These are phyloP conservation scores for Diaporthe eres DNA, from an alignment of 2,329 filamentous ascomycete genomes.

Conservation along the genomic window DNA sequence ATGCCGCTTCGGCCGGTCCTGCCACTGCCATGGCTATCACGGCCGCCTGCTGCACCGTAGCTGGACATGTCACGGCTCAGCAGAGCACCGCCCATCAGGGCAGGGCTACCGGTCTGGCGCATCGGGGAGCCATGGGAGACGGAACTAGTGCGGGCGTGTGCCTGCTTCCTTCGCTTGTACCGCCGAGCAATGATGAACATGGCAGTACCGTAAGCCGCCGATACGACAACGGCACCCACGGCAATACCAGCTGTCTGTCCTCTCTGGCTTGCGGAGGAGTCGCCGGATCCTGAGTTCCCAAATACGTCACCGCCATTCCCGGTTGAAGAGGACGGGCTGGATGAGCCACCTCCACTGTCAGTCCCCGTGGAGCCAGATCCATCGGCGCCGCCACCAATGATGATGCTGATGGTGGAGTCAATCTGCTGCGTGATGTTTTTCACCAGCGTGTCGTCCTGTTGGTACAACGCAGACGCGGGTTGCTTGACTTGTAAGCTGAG, in stretches of 20 bases:
- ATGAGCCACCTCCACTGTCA: slow-evolving; percentile 54
- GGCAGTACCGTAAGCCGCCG: slow-evolving; percentile 89
- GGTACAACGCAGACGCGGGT: slow-evolving; percentile 83
- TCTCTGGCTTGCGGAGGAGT: slow-evolving; percentile 69
- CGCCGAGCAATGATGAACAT: slow-evolving; percentile 95
- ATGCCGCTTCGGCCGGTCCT: slow-evolving; percentile 61
- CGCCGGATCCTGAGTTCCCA: slow-evolving; percentile 50
- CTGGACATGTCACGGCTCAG: slow-evolving; percentile 69
- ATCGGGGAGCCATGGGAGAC: slow-evolving; percentile 71
- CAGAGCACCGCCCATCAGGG: slow-evolving; percentile 79
- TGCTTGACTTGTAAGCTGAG: slow-evolving; percentile 60
- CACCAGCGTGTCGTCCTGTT: slow-evolving; percentile 73
- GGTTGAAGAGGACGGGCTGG: slow-evolving; percentile 48
- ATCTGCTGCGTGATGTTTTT: slow-evolving; percentile 83
- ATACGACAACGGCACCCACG: slow-evolving; percentile 82
- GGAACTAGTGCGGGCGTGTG: slow-evolving; percentile 84
- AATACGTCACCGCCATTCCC: slow-evolving; percentile 51
- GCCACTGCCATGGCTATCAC: slow-evolving; percentile 77
- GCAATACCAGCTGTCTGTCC: slow-evolving; percentile 79
- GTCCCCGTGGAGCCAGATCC: slow-evolving; percentile 55
- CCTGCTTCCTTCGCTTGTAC: slow-evolving; percentile 87
- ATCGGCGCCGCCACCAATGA: slow-evolving; percentile 59
- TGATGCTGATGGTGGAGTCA: slow-evolving; percentile 84
- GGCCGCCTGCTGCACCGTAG: slow-evolving; percentile 66
- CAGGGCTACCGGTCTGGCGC: slow-evolving; percentile 68